phyloP scores from a whole-genome alignment of 2,329 filamentous ascomycete genomes.

The Zelopaecilomyces penicillatus region DNA sequence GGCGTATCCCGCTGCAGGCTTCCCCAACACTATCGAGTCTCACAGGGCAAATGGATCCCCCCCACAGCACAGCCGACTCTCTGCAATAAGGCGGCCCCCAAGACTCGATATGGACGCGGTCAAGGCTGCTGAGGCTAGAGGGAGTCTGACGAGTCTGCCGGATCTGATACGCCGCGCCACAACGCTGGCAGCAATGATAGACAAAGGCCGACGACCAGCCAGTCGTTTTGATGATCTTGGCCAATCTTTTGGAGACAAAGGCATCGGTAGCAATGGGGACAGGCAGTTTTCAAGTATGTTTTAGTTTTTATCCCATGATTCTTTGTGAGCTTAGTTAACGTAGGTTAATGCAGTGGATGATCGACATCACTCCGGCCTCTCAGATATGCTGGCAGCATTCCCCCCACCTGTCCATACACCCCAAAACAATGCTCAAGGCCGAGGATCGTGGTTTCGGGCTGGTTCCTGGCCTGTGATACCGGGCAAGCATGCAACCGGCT shows the following conservation, averaged over 20 bases:
- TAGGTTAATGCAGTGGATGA: slow-evolving; percentile 24
- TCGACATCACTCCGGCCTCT: slow-evolving; percentile 45
- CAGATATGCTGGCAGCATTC: slow-evolving; percentile 59
- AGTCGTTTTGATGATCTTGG: slow-evolving; percentile 49
- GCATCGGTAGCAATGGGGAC: slow-evolving; percentile 27
- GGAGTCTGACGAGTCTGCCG: slow-evolving; percentile 83
- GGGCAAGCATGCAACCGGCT: background rate
- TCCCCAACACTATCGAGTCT: slow-evolving; percentile 31
- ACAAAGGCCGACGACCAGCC: slow-evolving; percentile 62
- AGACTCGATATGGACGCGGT: slow-evolving; percentile 76
- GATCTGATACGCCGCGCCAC: slow-evolving; percentile 88
- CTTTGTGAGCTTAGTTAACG: slow-evolving; percentile 1
- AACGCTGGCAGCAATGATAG: slow-evolving; percentile 75
- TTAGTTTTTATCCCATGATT: background rate
- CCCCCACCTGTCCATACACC: slow-evolving; percentile 50
- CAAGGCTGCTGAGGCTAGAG: slow-evolving; percentile 70
- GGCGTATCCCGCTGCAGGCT: slow-evolving; percentile 41
- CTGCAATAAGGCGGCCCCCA: slow-evolving; percentile 57
- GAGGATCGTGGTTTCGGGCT: slow-evolving; percentile 35
- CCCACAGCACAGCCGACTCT: slow-evolving; percentile 35
- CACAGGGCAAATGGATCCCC: slow-evolving; percentile 21
- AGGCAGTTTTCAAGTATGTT: slow-evolving; percentile 32
- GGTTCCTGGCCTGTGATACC: slow-evolving; percentile 42
- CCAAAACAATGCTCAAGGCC: slow-evolving; percentile 33
- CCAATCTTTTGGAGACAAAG: slow-evolving; percentile 40